Base-by-base conservation (phyloP, 2,329 filamentous ascomycete species). In the Mollisiaceae sp. region DNA sequence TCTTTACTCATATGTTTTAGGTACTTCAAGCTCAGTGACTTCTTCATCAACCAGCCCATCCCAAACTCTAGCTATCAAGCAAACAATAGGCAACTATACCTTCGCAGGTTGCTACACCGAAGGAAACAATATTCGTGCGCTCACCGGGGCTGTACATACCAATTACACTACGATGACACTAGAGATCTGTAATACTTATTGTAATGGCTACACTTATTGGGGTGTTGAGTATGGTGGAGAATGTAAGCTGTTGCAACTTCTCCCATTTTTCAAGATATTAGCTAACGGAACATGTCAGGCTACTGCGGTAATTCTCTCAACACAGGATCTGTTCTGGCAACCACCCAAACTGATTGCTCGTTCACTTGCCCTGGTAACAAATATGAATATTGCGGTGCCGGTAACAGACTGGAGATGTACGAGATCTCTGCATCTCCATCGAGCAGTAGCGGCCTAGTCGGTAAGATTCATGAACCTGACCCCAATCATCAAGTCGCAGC, bases 21-120 rank as follows among this genome's bases (percentile, higher is more conserved):
- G 38, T 6, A 50, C 18, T 20, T 50, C 45, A 50, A 50, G 45
- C 45, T 50, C 45, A 50, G n/a, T 22, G 20, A 22, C 45, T 8
- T 50, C 45, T 15, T 65, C 71, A 62, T 71, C 56, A 69, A 69
- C 58, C 65, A 69, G 36, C 20, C 20, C 52, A 4, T 11, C 11
- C 52, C 60, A 70, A 18, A 65, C 62, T 15, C 60, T 71, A 4
- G 67, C 63, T 14, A 55, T 60, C 65, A 79, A 78, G 59, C 71
- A 75, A 9, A 76, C 72, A 0, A 72, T 85, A 4, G 80, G 80
- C 8, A 79, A 79, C 12, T 84, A 83, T 65, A 74, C 68, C 9
- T 74, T 82, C 58, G 75, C 81, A 24, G 79, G 78, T 56, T 68
- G 66, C 24, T 68, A 65, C 45, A 68, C 66, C 8, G 66, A 68